Evolutionary conservation across 164 flowering plant species (phyloP).

Genomic region (Paratinospora sagittata): DNA sequence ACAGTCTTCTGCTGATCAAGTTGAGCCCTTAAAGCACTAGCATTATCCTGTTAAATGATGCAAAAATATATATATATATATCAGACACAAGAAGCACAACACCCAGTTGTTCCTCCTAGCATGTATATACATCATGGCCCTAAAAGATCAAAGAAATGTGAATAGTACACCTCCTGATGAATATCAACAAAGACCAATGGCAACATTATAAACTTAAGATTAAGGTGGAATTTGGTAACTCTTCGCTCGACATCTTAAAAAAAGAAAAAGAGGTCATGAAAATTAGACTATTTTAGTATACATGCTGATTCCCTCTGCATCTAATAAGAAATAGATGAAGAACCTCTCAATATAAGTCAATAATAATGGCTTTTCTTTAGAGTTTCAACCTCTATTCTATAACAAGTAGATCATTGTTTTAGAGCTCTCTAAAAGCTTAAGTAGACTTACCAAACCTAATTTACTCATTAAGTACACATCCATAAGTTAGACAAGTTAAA

Average conservation of each 20-base stretch:
- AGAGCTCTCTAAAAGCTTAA: too few species aligned
- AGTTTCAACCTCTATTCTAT: too few species aligned
- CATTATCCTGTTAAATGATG: constrained; percentile 59
- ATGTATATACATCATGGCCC: background rate
- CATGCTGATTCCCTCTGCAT: too few species aligned
- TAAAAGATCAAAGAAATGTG: background rate
- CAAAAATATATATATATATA: background rate
- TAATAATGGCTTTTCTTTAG: too few species aligned
- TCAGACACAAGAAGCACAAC: background rate
- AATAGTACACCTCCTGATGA: background rate
- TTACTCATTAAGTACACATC: background rate
- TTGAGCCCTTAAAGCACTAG: constrained; percentile 65
- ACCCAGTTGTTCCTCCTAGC: background rate
- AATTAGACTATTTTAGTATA: too few species aligned
- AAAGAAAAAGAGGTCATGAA: too few species aligned
- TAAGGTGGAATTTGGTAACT: too few species aligned
- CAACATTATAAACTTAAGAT: background rate
- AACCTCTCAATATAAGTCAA: too few species aligned
- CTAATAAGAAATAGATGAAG: too few species aligned
- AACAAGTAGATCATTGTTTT: too few species aligned
- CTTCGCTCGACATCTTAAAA: too few species aligned
- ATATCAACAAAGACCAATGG: background rate
- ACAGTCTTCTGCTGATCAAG: constrained; percentile 79
- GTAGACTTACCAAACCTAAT: too few species aligned
- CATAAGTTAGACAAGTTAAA: background rate